Percentiles rank a stretch among this genome's conserved stretches.
Conservation (phyloP, 2,329 filamentous ascomycete genomes). For the Leptographium procerum region DNA sequence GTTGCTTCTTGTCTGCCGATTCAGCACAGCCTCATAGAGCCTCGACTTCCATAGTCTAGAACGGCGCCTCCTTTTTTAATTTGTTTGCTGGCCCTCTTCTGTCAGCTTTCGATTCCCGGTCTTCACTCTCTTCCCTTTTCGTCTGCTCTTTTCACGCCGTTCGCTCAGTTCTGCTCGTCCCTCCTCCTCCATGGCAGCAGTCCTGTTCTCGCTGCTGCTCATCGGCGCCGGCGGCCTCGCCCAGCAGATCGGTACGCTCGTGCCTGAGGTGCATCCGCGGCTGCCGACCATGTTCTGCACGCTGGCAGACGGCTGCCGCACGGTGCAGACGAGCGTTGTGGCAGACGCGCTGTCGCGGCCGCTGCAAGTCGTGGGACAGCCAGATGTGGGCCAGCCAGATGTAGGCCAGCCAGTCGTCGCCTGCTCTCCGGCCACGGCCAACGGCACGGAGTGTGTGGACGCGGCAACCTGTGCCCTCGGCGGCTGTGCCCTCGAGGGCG, state of each 20-base stretch:
- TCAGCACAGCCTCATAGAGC: too few relatives aligned
- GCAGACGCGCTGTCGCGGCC: slow-evolving; percentile 6
- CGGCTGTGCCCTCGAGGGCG: slow-evolving; percentile 39
- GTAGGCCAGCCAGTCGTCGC: slow-evolving; percentile 9
- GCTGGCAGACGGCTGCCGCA: slow-evolving; percentile 13
- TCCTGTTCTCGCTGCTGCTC: neutral
- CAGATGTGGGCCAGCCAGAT: slow-evolving; percentile 6
- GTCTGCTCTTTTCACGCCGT: too few relatives aligned
- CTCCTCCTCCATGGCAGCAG: neutral
- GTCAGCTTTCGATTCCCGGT: too few relatives aligned
- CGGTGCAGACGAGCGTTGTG: slow-evolving; percentile 14
- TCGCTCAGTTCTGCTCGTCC: neutral
- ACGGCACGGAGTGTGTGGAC: slow-evolving; percentile 26
- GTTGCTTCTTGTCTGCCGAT: too few relatives aligned
- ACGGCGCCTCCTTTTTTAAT: too few relatives aligned
- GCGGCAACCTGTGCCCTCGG: slow-evolving; percentile 31
- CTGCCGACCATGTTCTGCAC: slow-evolving; percentile 17
- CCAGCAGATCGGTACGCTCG: slow-evolving; percentile 15
- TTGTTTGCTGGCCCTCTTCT: too few relatives aligned
- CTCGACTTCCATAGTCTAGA: too few relatives aligned
- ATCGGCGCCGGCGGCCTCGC: slow-evolving; percentile 1
- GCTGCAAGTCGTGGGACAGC: slow-evolving; percentile 12
- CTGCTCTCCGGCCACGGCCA: slow-evolving; percentile 11
- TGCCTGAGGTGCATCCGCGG: slow-evolving; percentile 16
- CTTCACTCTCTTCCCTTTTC: too few relatives aligned